Conservation (phyloP, 2,329 filamentous ascomycete species). For the Aspergillus jensenii region DNA sequence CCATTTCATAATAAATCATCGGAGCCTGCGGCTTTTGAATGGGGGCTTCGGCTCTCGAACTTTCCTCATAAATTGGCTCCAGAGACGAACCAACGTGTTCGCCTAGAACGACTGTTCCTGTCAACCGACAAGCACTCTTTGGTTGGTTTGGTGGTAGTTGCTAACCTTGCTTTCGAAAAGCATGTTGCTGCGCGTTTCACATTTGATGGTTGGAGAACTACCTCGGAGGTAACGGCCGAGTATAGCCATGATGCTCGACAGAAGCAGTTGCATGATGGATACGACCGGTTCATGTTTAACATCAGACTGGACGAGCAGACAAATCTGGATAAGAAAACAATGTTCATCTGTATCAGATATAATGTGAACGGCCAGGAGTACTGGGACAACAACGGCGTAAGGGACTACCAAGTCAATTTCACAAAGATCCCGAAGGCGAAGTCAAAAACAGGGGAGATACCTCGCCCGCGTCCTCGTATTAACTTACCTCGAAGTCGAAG, state of each 20-base stretch:
- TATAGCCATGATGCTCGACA: conserved; percentile 76
- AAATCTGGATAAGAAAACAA: conserved; percentile 86
- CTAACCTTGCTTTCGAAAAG: conserved; percentile 89
- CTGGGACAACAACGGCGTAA: conserved; percentile 89
- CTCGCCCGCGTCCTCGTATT: conserved; percentile 53
- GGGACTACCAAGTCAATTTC: conserved; percentile 96
- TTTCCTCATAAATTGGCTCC: conserved; percentile 69
- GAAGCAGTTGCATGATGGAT: conserved; percentile 62
- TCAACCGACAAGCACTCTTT: conserved; percentile 85
- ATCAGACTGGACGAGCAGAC: conserved; percentile 90
- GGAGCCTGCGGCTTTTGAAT: conserved; percentile 64
- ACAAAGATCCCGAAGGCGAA: conserved; percentile 69
- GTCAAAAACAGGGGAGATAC: conserved; percentile 28
- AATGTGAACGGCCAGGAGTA: conserved; percentile 78
- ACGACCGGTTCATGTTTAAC: conserved; percentile 89
- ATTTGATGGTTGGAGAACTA: conserved; percentile 97
- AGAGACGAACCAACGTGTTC: conserved; percentile 63
- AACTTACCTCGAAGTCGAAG: conserved; percentile 67
- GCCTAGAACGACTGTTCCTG: conserved; percentile 81
- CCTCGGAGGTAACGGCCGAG: conserved; percentile 89
- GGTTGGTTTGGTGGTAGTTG: conserved; percentile 78
- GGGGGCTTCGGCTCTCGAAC: conserved; percentile 83
- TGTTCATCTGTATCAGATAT: conserved; percentile 91
- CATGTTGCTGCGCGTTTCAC: conserved; percentile 89
- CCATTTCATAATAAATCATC: conserved; percentile 67